phyloP scores from a whole-genome alignment of 2,329 filamentous ascomycete species.

The Talaromyces sp. region DNA sequence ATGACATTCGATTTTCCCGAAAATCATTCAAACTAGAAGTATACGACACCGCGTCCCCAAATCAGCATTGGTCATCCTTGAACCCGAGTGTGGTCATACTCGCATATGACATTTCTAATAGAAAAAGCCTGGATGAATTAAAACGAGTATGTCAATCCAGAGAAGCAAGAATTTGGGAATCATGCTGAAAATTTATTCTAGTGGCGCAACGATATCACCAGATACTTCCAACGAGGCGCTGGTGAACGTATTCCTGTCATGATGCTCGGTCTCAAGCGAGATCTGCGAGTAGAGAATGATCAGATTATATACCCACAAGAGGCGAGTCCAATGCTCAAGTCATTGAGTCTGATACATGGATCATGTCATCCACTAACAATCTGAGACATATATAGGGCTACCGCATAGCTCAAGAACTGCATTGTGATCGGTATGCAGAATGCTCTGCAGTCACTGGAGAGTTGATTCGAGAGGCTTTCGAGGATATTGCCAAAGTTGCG shows the following conservation, averaged over 20 bases:
- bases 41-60: slow-evolving; percentile 56
- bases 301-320: slow-evolving; percentile 44
- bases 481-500: slow-evolving; percentile 57
- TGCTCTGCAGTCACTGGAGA: slow-evolving; percentile 61
- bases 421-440: slow-evolving; percentile 61
- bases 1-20: slow-evolving; percentile 56
- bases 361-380: not conserved
- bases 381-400: slow-evolving; percentile 41
- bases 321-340: slow-evolving; percentile 23
- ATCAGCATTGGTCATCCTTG: slow-evolving; percentile 54
- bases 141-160: slow-evolving; percentile 30
- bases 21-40: slow-evolving; percentile 54
- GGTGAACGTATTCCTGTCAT: slow-evolving; percentile 54
- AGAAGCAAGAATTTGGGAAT: not conserved
- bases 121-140: slow-evolving; percentile 48
- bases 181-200: slow-evolving; percentile 20
- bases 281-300: slow-evolving; percentile 49
- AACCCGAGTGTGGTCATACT: slow-evolving; percentile 55
- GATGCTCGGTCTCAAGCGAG: slow-evolving; percentile 58
- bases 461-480: slow-evolving; percentile 57
- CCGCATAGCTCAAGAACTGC: slow-evolving; percentile 58
- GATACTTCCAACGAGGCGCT: slow-evolving; percentile 49
- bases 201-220: slow-evolving; percentile 43
- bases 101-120: slow-evolving; percentile 57
- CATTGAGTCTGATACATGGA: not conserved